phyloP scores from a whole-genome alignment of 495 filamentous ascomycete genomes.

The Aspergillus cavernicola region DNA sequence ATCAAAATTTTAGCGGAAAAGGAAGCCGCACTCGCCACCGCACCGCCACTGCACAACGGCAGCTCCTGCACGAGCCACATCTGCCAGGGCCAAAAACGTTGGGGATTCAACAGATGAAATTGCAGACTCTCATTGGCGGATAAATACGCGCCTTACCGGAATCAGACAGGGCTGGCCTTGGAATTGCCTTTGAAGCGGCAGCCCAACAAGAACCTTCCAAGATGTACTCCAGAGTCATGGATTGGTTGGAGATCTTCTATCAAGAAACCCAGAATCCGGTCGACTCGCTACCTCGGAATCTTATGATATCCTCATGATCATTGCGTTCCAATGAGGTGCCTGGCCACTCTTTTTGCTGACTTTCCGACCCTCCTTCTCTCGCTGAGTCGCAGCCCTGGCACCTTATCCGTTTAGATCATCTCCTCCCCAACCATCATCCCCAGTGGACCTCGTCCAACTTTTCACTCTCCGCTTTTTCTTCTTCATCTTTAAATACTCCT shows the following conservation, averaged over 20 bases:
- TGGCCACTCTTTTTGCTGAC: conserved; percentile 10
- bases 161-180: conserved; percentile 5
- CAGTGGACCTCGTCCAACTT: conserved; percentile 12
- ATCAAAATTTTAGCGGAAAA: not conserved
- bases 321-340: conserved; percentile 7
- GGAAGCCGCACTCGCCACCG: conserved; percentile 8
- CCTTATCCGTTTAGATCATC: conserved; percentile 6
- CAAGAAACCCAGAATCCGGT: not conserved
- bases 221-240: not conserved
- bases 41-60: conserved; percentile 7
- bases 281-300: conserved; percentile 35
- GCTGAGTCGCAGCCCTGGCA: conserved; percentile 10
- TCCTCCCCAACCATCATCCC: conserved; percentile 23
- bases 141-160: conserved; percentile 4
- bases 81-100: conserved; percentile 22
- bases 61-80: not conserved
- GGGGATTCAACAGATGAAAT: conserved; percentile 26
- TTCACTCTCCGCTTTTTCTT: conserved; percentile 7
- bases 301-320: conserved; percentile 24
- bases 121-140: conserved; percentile 9
- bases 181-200: conserved; percentile 8
- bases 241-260: conserved; percentile 2
- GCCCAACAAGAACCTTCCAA: conserved; percentile 32
- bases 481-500: conserved; percentile 10
- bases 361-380: conserved; percentile 6